Base-by-base conservation (phyloP, 2,329 filamentous ascomycete species). In the Ophiosphaerella herpotricha region DNA sequence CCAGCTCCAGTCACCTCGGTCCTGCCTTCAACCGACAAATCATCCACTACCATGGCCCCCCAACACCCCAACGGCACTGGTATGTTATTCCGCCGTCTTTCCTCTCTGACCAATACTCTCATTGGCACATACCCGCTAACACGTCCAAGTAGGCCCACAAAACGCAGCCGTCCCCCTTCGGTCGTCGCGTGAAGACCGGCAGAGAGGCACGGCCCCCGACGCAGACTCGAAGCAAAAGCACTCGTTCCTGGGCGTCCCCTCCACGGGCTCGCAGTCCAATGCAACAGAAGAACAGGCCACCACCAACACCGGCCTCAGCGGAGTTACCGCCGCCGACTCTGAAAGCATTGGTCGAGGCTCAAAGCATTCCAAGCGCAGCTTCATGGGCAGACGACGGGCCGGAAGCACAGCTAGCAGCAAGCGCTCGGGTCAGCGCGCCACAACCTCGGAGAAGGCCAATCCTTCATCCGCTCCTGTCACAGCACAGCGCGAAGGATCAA, bases 351-450 rank as follows among this genome's bases (percentile, higher is more conserved):
- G 74, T 21, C 65, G 70, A 37, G 73, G 72, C 46, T 78, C 77
- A 40, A 67, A 78, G 66, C 72, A 63, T 37, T 64, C 61, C 14
- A 74, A 78, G 63, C 74, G 77, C 47, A 80, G 77, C 60, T 70
- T 78, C 42, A 71, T 73, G 48, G 75, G 73, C 50, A 75, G 75
- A 55, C 71, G 74, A 56, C 72, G 77, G 56, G 75, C 77, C 33
- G 72, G 68, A 8, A 80, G 78, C 65, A 74, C 71, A 14, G 72
- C 75, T 23, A 79, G 77, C 67, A 76, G 74, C 66, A 77, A 75
- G 63, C 75, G 72, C 52, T 77, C 74, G 31, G 72, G 74, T 39
- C 68, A 70, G 55, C 66, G 66, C 43, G 63, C 65, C 47, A 61
- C 68, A 34, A 61, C 69, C 16, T 69, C 64, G 39, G 77, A 79